Evolutionary conservation across 768 basidiomycete species (phyloP), one percentile per base, ranked within the genome.

Genomic region (Psilocybe azurescens): DNA sequence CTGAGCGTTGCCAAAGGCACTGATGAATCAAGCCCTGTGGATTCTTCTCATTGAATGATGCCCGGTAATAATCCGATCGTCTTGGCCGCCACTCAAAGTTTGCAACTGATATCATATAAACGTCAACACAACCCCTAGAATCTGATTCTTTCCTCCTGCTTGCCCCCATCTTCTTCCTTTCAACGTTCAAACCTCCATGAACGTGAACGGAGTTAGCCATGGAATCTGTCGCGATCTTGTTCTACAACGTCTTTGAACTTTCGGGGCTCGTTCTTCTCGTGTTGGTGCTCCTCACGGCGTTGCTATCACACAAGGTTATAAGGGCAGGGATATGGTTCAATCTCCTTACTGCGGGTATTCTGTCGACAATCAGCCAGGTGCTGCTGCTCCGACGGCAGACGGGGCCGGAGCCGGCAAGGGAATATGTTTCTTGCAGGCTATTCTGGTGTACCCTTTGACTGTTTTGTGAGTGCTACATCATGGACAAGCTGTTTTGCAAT

Each of bases 311-410:
- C 14, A 28, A 38, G 16, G 52, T 54, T 6, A 32, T 24, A 1
- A 46, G 59, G 24, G 41, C 53, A 3, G 39, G 30, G 3, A 49
- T 52, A 0, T 60, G 59, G 59, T 60, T 53, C 14, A 54, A 36
- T 16, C 47, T 53, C 3, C 20, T 60, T 7, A 30, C 32, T 6
- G 51, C 53, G 0, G 51, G 39, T 1, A 53, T 60, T 4, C 9
- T 54, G 2, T 38, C 30, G 9, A 54, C 39, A 18, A 14, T 60
- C 9, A 53, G 46, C n/a, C 51, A 60, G 29, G 5, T 60, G 6
- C 36, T 60, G 10, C 41, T 60, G 18, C 39, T 60, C n/a, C 18
- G 53, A 13, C 59, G 53, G 10, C 59, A 60, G 32, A 16, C n/a
- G 3, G 59, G 52, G 11, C 29, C 41, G 9, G 30, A 14, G 9